Evolutionary conservation across 768 basidiomycete genomes (phyloP).

Genomic region (Lactarius psammicola): DNA sequence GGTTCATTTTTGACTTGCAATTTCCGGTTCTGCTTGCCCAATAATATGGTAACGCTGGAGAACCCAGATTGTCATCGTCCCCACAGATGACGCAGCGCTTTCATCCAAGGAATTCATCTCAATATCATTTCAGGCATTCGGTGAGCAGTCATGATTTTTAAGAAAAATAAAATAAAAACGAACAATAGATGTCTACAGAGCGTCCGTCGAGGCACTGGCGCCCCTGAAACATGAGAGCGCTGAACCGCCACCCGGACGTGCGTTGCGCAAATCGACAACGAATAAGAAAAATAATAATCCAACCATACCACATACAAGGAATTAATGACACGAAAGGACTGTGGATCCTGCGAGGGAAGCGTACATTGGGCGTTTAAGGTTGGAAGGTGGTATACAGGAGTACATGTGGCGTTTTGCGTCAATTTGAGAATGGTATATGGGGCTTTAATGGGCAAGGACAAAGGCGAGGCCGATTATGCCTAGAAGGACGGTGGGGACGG

Average conservation of each 20-base stretch:
- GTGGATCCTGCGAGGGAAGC: neutral
- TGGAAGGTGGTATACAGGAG: constrained; percentile 10
- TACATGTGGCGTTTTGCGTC: constrained; percentile 1
- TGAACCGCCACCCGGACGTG: constrained; percentile 5
- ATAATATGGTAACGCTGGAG: constrained; percentile 4
- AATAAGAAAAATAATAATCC: neutral
- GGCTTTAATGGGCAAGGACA: constrained; percentile 13
- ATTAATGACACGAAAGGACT: neutral
- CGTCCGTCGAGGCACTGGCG: neutral
- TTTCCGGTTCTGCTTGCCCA: fast-evolving
- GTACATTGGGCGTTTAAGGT: constrained; percentile 4
- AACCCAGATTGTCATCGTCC: fast-evolving
- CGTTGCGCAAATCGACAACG: neutral
- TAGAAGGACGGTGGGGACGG: constrained; percentile 4
- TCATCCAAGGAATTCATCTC: neutral
- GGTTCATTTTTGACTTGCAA: neutral
- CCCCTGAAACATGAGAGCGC: neutral
- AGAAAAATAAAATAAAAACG: neutral
- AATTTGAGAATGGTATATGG: neutral
- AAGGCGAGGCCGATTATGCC: constrained; percentile 7
- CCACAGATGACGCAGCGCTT: constrained; percentile 13
- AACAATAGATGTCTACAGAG: neutral
- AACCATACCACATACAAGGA: neutral
- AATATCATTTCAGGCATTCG: no score
- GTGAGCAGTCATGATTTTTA: no score